Conservation (phyloP, 495 filamentous ascomycete species). For the Rhizodiscina lignyota region DNA sequence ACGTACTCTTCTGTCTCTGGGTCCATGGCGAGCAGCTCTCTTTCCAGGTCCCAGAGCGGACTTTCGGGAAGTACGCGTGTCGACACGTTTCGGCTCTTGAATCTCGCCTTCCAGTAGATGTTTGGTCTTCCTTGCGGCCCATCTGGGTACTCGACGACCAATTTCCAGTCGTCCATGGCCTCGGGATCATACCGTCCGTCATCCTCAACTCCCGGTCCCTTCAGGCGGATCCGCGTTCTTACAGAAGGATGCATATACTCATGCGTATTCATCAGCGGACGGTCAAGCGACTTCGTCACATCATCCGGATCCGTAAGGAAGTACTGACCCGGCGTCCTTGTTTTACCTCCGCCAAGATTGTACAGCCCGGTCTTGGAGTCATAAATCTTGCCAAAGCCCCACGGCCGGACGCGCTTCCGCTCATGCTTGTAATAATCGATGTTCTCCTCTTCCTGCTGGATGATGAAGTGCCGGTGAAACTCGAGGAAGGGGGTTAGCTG, state of each 20-base stretch:
- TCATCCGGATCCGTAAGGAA: conserved; percentile 33
- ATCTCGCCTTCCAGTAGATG: conserved; percentile 18
- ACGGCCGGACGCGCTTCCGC: conserved; percentile 35
- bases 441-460: conserved; percentile 31
- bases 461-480: conserved; percentile 32
- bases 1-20: conserved; percentile 20
- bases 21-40: conserved; percentile 18
- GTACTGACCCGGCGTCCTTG: conserved; percentile 43
- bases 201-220: conserved; percentile 42
- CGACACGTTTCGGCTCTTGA: conserved; percentile 11
- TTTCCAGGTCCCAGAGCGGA: conserved; percentile 20
- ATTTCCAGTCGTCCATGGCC: conserved; percentile 30
- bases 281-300: conserved; percentile 13
- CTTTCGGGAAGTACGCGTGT: conserved; percentile 17
- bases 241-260: conserved; percentile 50
- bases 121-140: conserved; percentile 4
- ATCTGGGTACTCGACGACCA: conserved; percentile 20
- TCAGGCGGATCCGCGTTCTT: conserved; percentile 34
- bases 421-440: conserved; percentile 29
- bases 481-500: conserved; percentile 46
- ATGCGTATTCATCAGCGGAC: conserved; percentile 39
- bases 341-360: conserved; percentile 30
- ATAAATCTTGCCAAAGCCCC: conserved; percentile 37
- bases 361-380: conserved; percentile 31
- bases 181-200: conserved; percentile 32